Conservation (phyloP, 2,329 filamentous ascomycete genomes). For the Nemania sp. region DNA sequence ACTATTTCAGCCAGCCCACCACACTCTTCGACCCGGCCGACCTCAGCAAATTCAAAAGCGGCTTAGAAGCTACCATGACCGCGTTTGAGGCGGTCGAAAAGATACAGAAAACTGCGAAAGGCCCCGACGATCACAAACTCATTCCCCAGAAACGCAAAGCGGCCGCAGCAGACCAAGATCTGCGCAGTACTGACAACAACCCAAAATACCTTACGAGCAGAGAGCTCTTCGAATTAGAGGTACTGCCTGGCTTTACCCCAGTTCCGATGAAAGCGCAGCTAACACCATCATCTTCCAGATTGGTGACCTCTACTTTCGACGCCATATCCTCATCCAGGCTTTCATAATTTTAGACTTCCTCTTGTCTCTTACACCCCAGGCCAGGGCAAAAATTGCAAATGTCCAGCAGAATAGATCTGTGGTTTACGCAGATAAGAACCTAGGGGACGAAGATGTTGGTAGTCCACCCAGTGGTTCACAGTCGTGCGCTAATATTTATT, state of each 20-base stretch:
- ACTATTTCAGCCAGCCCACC: constrained; percentile 88
- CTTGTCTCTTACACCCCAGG: constrained; percentile 80
- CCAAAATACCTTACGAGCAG: constrained; percentile 98
- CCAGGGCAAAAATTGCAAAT: constrained; percentile 76
- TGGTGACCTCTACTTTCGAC: constrained; percentile 89
- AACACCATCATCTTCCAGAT: constrained; percentile 56
- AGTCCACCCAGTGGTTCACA: neutral
- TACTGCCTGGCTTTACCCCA: constrained; percentile 42
- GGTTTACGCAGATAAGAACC: constrained; percentile 72
- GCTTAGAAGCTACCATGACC: constrained; percentile 67
- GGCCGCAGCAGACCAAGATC: constrained; percentile 59
- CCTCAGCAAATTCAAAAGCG: constrained; percentile 80
- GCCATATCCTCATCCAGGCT: constrained; percentile 92
- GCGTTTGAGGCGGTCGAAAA: constrained; percentile 57
- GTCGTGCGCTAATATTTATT: constrained; percentile 24
- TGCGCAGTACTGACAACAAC: constrained; percentile 79
- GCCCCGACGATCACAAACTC: constrained; percentile 64
- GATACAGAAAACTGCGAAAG: constrained; percentile 53
- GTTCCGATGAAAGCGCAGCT: neutral
- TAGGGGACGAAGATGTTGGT: constrained; percentile 82
- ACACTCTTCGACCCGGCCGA: constrained; percentile 73
- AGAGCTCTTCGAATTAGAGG: constrained; percentile 94
- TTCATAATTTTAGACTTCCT: constrained; percentile 95
- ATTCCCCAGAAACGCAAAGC: constrained; percentile 70
- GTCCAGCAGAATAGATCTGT: constrained; percentile 81